Evolutionary conservation across 345 rosid species (phyloP), one percentile per base, ranked within the genome.

Genomic region (Moricandia arvensis): DNA sequence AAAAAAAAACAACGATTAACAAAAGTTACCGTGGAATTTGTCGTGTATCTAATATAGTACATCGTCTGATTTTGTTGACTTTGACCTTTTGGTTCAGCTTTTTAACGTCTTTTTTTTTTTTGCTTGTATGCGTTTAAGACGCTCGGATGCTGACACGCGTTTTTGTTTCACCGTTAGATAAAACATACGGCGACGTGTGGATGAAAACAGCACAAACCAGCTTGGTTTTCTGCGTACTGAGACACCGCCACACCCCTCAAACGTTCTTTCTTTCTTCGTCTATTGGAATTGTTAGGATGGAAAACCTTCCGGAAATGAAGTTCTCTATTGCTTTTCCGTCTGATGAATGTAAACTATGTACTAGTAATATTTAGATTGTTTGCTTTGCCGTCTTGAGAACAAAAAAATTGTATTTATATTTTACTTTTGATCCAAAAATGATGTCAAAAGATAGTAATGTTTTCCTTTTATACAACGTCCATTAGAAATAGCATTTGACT

Each of bases 11-110:
- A n/a, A 49, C 24, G 4, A 5, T 12, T 6, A 7, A 29, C 0
- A 5, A 31, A 0, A 58, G 58, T 66, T 35, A 31, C 60, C 16
- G 16, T 34, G 30, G 30, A 51, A 3, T 74, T 79, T 82, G 94
- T 82, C 91, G 86, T 80, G 76, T 83, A 82, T 85, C 18, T 12
- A 57, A 73, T 35, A 58, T n/a, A n/a, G n/a, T n/a, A n/a, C n/a
- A n/a, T 76, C 49, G 75, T 69, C 70, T 69, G 70, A 62, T 69
- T 69, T 76, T 69, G 17, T 62, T 76, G 75, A 69, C 80, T 76
- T 69, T 67, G 73, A 69, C 68, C 68, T 12, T 76, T 68, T 75
- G 63, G 55, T 60, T 69, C 34, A 9, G 29, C 59, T 69, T 75
- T 75, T 68, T 35, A 34, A 37, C 64, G 21, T 21, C 24, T 21